Base-by-base conservation (phyloP, 768 basidiomycete species). In the Auricularia sp. region DNA sequence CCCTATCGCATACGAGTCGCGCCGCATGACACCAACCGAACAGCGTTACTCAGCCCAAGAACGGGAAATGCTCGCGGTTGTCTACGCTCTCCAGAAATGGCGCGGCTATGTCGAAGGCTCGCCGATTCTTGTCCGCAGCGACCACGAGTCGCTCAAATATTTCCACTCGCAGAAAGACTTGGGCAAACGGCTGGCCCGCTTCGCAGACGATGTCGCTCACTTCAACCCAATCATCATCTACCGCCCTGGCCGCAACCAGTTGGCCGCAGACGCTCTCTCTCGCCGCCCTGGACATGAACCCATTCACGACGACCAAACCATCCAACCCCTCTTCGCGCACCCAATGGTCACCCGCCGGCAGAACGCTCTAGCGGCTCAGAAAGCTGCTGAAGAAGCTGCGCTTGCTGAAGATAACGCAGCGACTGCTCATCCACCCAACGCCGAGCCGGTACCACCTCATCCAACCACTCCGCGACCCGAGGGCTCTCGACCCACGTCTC, bases 71-170 rank as follows among this genome's bases (percentile, higher is more conserved):
- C 47, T 51, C 16, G 47, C 47, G 16, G 47, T 51, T 16, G 47
- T 51, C 47, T 51, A 51, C 47, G 47, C 47, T 8, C 47, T 51
- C 16, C 65, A 69, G 62, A 70, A 71, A 21, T 70, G 63, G 63
- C 62, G 67, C 34, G 63, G 63, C 0, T 71, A 69, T 61, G 65
- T 71, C 64, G 69, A 70, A 51, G 47, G 70, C 11, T 68, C 70
- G 13, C 70, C 69, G 0, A 69, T 71, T 51, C 54, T 69, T 45
- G 69, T 71, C n/a, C 64, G 65, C 47, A 68, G 70, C 39, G 69
- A 72, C 54, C 70, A 72, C 36, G 67, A 71, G 62, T 70, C 69
- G 14, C 63, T 70, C 51, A 69, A 70, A 47, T 69, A 70, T 34
- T 69, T 68, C 64, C 66, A 66, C 70, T 44, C 69, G 68, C 61